Evolutionary conservation across 306 rosid species (phyloP).

Genomic region (Argentina anserina): DNA sequence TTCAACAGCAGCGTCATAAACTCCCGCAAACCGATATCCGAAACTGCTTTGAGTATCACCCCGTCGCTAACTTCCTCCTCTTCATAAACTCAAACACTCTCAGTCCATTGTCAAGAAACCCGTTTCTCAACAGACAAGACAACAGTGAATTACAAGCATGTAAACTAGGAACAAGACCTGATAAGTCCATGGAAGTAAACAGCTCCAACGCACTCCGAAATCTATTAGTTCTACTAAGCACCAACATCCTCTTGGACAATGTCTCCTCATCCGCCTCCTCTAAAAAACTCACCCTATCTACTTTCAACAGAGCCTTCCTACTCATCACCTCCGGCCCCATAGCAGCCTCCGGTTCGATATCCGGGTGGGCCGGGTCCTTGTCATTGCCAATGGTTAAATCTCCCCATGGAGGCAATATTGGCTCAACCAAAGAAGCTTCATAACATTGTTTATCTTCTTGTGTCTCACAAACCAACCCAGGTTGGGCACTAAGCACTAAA

Average conservation of each 20-base stretch:
- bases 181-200: conserved; percentile 67
- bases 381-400: conserved; percentile 27
- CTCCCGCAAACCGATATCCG: conserved; percentile 46
- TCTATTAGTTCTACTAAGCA: conserved; percentile 75
- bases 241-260: conserved; percentile 65
- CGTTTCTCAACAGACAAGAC: conserved; percentile 70
- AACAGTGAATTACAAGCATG: conserved; percentile 85
- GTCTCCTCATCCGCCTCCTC: conserved; percentile 64
- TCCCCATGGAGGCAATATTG: conserved; percentile 48
- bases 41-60: conserved; percentile 67
- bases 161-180: conserved; percentile 58
- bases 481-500: conserved; percentile 25
- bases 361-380: conserved; percentile 2
- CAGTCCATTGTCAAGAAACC: conserved; percentile 50
- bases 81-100: conserved; percentile 54
- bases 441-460: conserved; percentile 10
- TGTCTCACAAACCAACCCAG: conserved; percentile 32
- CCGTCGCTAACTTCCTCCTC: conserved; percentile 46
- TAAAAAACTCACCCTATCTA: conserved; percentile 37
- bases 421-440: conserved; percentile 17
- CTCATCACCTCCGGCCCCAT: conserved; percentile 20
- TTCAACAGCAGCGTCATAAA: conserved; percentile 42
- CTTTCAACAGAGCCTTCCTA: conserved; percentile 28
- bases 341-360: conserved; percentile 23
- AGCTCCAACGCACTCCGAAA: conserved; percentile 68